phyloP scores from a whole-genome alignment of 225 moss, liverwort and hornwort species.

The Pleurozium schreberi region DNA sequence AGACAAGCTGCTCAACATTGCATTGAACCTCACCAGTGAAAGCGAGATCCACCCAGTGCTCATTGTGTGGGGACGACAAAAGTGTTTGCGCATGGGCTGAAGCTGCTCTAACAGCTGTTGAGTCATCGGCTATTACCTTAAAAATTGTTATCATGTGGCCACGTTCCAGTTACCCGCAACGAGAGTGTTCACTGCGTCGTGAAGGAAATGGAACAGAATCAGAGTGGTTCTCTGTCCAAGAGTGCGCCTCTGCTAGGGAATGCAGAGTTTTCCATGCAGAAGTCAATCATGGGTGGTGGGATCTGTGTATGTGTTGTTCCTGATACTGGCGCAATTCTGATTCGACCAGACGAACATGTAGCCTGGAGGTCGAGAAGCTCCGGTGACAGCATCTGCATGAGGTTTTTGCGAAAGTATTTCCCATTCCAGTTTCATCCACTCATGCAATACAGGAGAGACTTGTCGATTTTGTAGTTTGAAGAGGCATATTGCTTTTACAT shows the following conservation, averaged over 20 bases:
- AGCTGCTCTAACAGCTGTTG: slow-evolving; percentile 30
- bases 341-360: slow-evolving; percentile 87
- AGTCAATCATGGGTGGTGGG: slow-evolving; percentile 44
- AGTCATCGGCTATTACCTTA: slow-evolving; percentile 8
- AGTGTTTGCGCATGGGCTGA: slow-evolving; percentile 59
- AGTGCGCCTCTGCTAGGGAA: slow-evolving; percentile 20
- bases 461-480: neutral
- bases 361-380: slow-evolving; percentile 52
- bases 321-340: slow-evolving; percentile 54
- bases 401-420: slow-evolving; percentile 20
- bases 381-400: neutral
- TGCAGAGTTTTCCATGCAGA: slow-evolving; percentile 39
- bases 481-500: neutral
- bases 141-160: slow-evolving; percentile 65
- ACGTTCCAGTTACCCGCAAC: neutral
- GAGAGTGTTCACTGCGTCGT: neutral
- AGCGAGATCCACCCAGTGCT: slow-evolving; percentile 37
- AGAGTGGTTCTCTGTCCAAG: neutral
- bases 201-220: slow-evolving; percentile 7
- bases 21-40: slow-evolving; percentile 57
- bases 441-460: neutral
- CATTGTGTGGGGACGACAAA: slow-evolving; percentile 42
- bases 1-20: slow-evolving; percentile 49
- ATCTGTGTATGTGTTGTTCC: slow-evolving; percentile 43
- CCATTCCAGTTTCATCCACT: neutral